These are phyloP conservation scores for Ophiostoma tasmaniense DNA, from an alignment of 2,329 filamentous ascomycete genomes.

Conservation along the genomic window DNA sequence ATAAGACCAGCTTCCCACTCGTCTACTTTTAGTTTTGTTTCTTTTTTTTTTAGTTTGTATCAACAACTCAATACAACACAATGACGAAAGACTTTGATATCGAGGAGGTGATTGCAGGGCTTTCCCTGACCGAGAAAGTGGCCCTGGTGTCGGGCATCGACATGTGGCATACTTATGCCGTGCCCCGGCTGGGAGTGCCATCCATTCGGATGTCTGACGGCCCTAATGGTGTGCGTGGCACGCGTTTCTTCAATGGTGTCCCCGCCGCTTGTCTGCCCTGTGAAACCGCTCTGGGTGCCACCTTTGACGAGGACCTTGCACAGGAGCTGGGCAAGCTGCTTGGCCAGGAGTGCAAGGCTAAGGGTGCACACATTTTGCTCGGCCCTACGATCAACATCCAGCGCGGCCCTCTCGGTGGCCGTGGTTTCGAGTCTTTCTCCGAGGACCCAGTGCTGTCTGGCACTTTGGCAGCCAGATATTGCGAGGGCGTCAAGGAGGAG, in stretches of 20 bases:
- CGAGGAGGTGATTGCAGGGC: slow-evolving; percentile 14
- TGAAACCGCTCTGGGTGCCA: slow-evolving; percentile 46
- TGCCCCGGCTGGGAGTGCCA: slow-evolving; percentile 27
- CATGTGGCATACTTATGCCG: slow-evolving; percentile 27
- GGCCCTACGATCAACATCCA: slow-evolving; percentile 47
- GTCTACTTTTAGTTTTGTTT: neutral
- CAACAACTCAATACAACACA: neutral
- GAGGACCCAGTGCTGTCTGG: slow-evolving; percentile 35
- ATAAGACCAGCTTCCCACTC: neutral
- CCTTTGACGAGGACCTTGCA: slow-evolving; percentile 57
- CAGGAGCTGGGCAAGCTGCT: slow-evolving; percentile 56
- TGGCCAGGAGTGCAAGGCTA: slow-evolving; percentile 56
- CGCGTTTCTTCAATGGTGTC: slow-evolving; percentile 29
- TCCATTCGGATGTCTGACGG: slow-evolving; percentile 29
- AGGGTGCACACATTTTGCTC: slow-evolving; percentile 60
- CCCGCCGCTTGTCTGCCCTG: slow-evolving; percentile 38
- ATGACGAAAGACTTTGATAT: slow-evolving; percentile 9
- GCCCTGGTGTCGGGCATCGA: slow-evolving; percentile 24
- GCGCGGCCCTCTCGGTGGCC: slow-evolving; percentile 32
- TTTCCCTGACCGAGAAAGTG: slow-evolving; percentile 14
- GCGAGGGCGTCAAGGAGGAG: slow-evolving; percentile 29
- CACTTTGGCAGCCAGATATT: slow-evolving; percentile 28
- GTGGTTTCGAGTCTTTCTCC: slow-evolving; percentile 33
- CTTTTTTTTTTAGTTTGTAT: neutral
- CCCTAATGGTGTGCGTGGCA: slow-evolving; percentile 30